Percentiles rank a stretch among this genome's conserved stretches.
These are phyloP conservation scores for Cubamyces sp. DNA, from an alignment of 768 basidiomycete genomes.

Conservation along the genomic window DNA sequence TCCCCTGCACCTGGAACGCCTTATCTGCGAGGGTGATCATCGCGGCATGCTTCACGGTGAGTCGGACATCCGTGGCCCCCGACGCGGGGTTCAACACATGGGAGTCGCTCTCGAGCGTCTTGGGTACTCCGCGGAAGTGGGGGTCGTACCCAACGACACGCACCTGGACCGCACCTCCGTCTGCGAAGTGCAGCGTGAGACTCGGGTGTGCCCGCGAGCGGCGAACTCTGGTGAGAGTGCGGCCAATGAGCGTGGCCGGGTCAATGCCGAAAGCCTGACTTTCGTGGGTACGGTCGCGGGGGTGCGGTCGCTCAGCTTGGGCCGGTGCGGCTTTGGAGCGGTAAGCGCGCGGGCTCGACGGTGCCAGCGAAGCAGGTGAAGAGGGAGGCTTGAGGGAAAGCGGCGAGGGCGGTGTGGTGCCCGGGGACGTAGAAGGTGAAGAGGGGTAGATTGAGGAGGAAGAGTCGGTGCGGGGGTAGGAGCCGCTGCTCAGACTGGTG, in stretches of 20 bases:
- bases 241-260: constrained; percentile 38
- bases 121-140: constrained; percentile 56
- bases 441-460: constrained; percentile 15
- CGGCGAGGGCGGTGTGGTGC: constrained; percentile 13
- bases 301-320: not conserved
- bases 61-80: constrained; percentile 36
- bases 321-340: not conserved
- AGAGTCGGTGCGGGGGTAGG: constrained; percentile 16
- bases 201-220: constrained; percentile 40
- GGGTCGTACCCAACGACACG: constrained; percentile 70
- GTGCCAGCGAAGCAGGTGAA: constrained; percentile 2
- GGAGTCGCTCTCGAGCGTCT: constrained; percentile 58
- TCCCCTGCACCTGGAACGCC: constrained; percentile 47
- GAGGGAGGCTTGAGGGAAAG: constrained; percentile 4
- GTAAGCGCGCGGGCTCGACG: not conserved
- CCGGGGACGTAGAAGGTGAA: constrained; percentile 21
- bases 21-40: constrained; percentile 60
- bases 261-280: constrained; percentile 31
- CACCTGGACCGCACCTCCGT: constrained; percentile 44
- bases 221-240: constrained; percentile 36
- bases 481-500: constrained; percentile 24
- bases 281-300: not conserved
- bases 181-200: constrained; percentile 41
- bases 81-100: constrained; percentile 40
- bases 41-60: constrained; percentile 55